These are phyloP conservation scores for Lecanosticta acicola DNA, from an alignment of 2,329 filamentous ascomycete species.

Conservation along the genomic window DNA sequence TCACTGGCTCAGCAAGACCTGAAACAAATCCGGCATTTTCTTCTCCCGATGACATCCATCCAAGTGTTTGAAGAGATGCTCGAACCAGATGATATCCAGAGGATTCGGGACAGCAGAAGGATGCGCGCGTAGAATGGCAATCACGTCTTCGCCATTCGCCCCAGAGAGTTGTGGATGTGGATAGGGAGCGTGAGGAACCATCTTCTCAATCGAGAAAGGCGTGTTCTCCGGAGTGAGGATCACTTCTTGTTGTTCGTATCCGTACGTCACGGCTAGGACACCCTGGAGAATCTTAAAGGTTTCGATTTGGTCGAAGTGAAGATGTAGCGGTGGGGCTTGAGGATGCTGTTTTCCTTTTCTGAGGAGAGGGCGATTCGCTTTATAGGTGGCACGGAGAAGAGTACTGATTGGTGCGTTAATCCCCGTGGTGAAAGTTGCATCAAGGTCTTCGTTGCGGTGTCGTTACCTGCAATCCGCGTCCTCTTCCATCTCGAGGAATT, in stretches of 20 bases:
- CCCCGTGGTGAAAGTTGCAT: slow-evolving; percentile 3
- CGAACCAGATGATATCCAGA: slow-evolving; percentile 10
- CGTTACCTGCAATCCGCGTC: no score
- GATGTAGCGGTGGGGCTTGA: slow-evolving; percentile 9
- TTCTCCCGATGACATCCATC: slow-evolving; percentile 3
- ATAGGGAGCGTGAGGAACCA: slow-evolving; percentile 8
- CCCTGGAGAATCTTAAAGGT: slow-evolving; percentile 13
- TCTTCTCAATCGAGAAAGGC: neutral
- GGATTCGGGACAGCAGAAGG: slow-evolving; percentile 4
- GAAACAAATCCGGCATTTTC: slow-evolving; percentile 4
- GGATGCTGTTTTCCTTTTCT: slow-evolving; percentile 6
- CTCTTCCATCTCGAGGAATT: slow-evolving; percentile 6
- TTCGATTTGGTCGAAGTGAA: slow-evolving; percentile 14
- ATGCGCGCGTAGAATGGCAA: slow-evolving; percentile 8
- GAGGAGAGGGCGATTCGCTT: slow-evolving; percentile 2
- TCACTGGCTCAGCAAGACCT: slow-evolving; percentile 9
- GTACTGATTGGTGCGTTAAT: neutral
- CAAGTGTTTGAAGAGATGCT: slow-evolving; percentile 6
- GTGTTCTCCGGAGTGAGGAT: slow-evolving; percentile 6
- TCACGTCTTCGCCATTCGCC: slow-evolving; percentile 4
- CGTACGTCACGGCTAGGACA: slow-evolving; percentile 3
- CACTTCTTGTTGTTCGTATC: slow-evolving; percentile 7
- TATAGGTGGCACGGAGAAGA: slow-evolving; percentile 5
- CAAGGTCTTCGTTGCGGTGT: no score
- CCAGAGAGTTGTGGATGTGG: neutral